Evolutionary conservation across 2,329 filamentous ascomycete genomes (phyloP), one percentile per base, ranked within the genome.

Genomic region (Fusarium pininemorale): DNA sequence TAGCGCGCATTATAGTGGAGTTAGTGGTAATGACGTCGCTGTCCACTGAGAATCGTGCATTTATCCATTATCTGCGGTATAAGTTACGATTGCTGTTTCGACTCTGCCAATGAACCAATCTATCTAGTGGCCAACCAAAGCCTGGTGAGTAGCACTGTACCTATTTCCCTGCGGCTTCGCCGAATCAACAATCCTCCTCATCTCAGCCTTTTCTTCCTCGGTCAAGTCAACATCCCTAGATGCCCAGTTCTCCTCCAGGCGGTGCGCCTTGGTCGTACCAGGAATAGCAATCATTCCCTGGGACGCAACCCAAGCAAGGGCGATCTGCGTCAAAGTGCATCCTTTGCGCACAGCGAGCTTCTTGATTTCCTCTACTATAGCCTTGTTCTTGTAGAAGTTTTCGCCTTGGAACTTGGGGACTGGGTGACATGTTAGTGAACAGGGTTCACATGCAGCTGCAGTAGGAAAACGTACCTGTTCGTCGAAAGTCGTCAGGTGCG

Each of bases 261-360:
- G 64, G 1, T 18, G 28, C 5, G 62, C 26, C 38, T 59, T 67
- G 5, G 64, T 67, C 4, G 64, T 67, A 4, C 64, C 64, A 5
- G 64, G 64, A 9, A 67, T 66, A 32, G 62, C 51, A 15, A 67
- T 66, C 16, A 67, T 58, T 44, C 44, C 64, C 13, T 66, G 64
- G 0, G 51, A 32, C 1, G 62, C 30, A 10, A 67, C 64, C 64
- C 64, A 67, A 4, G 64, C 64, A 12, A 67, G 51, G 4, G 64
- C 50, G 15, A 66, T 66, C 3, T 67, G 64, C 1, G 64, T 39
- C 41, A 66, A 24, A 0, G 44, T 51, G 9, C 35, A 44, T 7
- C 62, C 50, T 14, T 66, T 67, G 3, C 44, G 44, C 0, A 24
- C 32, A 6, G 64, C 38, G 1, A 67, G 30, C 9, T 44, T 67